Evolutionary conservation across 805 yeast species (phyloP).

Genomic region (Wickerhamia fluorescens): DNA sequence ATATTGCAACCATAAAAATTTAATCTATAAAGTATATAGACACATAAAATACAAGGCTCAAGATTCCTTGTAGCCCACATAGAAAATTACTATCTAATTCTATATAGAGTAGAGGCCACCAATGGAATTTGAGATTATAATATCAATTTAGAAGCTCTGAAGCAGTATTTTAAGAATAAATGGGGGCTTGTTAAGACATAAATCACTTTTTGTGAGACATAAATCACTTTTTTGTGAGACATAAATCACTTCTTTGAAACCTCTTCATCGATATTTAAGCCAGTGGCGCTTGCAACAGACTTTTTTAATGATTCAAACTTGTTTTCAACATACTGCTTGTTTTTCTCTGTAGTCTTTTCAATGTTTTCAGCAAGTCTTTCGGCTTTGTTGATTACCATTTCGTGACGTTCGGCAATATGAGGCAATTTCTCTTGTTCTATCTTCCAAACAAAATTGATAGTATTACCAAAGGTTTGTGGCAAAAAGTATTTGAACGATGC

Average conservation of each 20-base stretch:
- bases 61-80: no score
- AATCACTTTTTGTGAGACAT: no score
- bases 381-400: slow-evolving; percentile 39
- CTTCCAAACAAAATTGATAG: slow-evolving; percentile 49
- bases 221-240: no score
- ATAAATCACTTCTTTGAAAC: slow-evolving; percentile 44
- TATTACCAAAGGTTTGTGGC: slow-evolving; percentile 65
- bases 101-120: neutral
- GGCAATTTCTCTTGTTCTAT: slow-evolving; percentile 59
- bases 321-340: slow-evolving; percentile 30
- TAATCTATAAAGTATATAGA: no score
- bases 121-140: neutral
- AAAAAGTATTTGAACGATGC: slow-evolving; percentile 62
- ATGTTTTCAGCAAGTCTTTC: slow-evolving; percentile 37
- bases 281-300: slow-evolving; percentile 51
- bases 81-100: no score
- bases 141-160: neutral
- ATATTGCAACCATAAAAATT: no score
- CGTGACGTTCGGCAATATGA: slow-evolving; percentile 56
- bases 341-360: slow-evolving; percentile 33
- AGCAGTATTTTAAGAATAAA: no score
- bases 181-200: no score
- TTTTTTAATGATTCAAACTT: slow-evolving; percentile 34
- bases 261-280: slow-evolving; percentile 58
- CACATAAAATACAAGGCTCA: no score